A percentile compares a stretch with the other conserved stretches of the same genome.
Conservation (phyloP, 2,329 filamentous ascomycete species). For the Chaetomium globosum region DNA sequence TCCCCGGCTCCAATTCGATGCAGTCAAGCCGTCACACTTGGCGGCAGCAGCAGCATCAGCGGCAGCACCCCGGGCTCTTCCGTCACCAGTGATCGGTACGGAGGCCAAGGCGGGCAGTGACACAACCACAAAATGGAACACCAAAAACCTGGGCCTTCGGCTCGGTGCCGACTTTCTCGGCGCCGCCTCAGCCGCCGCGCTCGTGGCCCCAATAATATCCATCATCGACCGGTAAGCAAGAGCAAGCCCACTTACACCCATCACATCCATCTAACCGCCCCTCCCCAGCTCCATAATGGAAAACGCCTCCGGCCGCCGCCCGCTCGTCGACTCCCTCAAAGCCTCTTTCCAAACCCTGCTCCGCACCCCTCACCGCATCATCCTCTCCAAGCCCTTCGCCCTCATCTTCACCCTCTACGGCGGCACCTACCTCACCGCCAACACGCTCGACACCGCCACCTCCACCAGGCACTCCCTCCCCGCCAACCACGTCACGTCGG, state of each 20-base stretch:
- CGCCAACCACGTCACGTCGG: conserved; percentile 68
- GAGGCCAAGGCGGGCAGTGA: background rate
- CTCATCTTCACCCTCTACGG: conserved; percentile 78
- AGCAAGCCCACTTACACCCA: conserved; percentile 36
- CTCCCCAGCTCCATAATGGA: conserved; percentile 70
- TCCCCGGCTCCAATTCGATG: conserved; percentile 15
- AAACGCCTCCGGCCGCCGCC: conserved; percentile 71
- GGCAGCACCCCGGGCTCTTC: conserved; percentile 11
- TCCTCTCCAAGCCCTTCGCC: conserved; percentile 67
- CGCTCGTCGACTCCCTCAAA: conserved; percentile 62
- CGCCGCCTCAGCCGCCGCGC: conserved; percentile 69
- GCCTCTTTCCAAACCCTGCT: conserved; percentile 60
- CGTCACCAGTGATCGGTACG: conserved; percentile 3
- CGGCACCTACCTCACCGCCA: conserved; percentile 87
- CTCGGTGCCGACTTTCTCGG: conserved; percentile 69
- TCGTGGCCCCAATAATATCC: conserved; percentile 82
- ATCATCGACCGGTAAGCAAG: conserved; percentile 77
- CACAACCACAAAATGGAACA: conserved; percentile 66
- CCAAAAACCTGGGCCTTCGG: conserved; percentile 67
- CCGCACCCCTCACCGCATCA: conserved; percentile 60
- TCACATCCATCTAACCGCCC: conserved; percentile 17
- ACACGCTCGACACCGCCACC: conserved; percentile 77
- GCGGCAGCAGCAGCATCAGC: conserved; percentile 11
- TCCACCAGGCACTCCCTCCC: conserved; percentile 63
- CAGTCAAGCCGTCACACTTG: conserved; percentile 10